A percentile compares a stretch with the other conserved stretches of the same genome.
Conservation (phyloP, 2,329 filamentous ascomycete genomes). For the Aureobasidium vineae region DNA sequence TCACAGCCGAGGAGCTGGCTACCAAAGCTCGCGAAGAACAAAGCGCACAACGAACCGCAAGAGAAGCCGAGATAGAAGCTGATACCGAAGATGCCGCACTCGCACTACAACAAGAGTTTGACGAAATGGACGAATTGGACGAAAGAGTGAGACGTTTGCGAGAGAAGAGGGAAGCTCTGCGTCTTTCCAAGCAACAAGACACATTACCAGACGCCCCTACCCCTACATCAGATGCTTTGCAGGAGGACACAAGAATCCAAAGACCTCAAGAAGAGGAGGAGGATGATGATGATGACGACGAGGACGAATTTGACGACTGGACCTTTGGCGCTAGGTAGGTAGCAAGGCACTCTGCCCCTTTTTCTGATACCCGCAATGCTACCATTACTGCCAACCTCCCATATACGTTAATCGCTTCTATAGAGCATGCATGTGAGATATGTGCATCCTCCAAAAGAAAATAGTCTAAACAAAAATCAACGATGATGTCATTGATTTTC, state of each 20-base stretch:
- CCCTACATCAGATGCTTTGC: background rate
- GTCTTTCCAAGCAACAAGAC: slow-evolving; percentile 30
- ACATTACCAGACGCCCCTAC: slow-evolving; percentile 14
- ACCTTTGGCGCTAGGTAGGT: slow-evolving; percentile 30
- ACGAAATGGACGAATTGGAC: slow-evolving; percentile 52
- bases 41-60: slow-evolving; percentile 43
- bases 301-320: slow-evolving; percentile 32
- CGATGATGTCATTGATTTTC: slow-evolving; percentile 12
- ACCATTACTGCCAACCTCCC: background rate
- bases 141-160: slow-evolving; percentile 46
- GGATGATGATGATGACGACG: slow-evolving; percentile 32
- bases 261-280: slow-evolving; percentile 22
- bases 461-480: background rate
- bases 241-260: background rate
- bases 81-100: slow-evolving; percentile 50
- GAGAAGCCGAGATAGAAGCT: slow-evolving; percentile 48
- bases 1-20: slow-evolving; percentile 49
- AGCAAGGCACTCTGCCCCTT: background rate
- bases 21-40: slow-evolving; percentile 48
- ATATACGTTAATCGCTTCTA: too few relatives aligned
- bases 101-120: slow-evolving; percentile 50
- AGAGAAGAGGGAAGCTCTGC: slow-evolving; percentile 48
- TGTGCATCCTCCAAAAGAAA: background rate
- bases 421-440: too few relatives aligned
- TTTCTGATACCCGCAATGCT: slow-evolving; percentile 24